Evolutionary conservation across 192 early-diverging fungal species (phyloP), one percentile per base, ranked within the genome.

Genomic region (Funneliformis geosporum): DNA sequence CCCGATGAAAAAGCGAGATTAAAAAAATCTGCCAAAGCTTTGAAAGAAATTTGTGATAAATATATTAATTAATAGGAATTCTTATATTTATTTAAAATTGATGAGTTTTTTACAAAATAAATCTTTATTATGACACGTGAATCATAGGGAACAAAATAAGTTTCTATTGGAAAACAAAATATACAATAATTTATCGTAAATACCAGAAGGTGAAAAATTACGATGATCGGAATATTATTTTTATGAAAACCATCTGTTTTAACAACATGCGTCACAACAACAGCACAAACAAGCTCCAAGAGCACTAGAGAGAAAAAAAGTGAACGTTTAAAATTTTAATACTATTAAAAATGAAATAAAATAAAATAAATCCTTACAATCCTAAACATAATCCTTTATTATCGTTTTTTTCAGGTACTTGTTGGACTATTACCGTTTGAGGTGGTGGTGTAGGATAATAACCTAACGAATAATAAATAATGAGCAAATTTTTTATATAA

Each of bases 1-100:
- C 81, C 84, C 4, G 83, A 89, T 27, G 94, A 95, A 76, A 74
- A 85, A 44, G 83, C 83, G 59, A 85, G 90, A 82, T 85, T 93
- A 39, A 62, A 89, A 23, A 60, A 75, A 12, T 90, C 91, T 9
- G 87, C 90, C 40, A 59, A 74, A 7, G 80, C 85, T 60, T 88
- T 92, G 73, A 90, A 88, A 78, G 75, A 86, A 21, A 86, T 85
- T 4, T 89, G 88, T 80, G 79, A 76, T 47, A 87, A 89, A 25
- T 91, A 89, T 70, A 6, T 1, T 55, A 55, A 55, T n/a, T 33
- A 33, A 33, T 33, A 33, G 33, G 33, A 33, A 33, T 33, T n/a
- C n/a, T 2, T 33, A 33, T 33, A 33, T 33, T 33, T 33, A 33
- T 2, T 33, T 33, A 33, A 33, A 33, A 33, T 33, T 33, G 33